Conservation (phyloP, 192 early-diverging fungal genomes). For the Coemansia sp. region DNA sequence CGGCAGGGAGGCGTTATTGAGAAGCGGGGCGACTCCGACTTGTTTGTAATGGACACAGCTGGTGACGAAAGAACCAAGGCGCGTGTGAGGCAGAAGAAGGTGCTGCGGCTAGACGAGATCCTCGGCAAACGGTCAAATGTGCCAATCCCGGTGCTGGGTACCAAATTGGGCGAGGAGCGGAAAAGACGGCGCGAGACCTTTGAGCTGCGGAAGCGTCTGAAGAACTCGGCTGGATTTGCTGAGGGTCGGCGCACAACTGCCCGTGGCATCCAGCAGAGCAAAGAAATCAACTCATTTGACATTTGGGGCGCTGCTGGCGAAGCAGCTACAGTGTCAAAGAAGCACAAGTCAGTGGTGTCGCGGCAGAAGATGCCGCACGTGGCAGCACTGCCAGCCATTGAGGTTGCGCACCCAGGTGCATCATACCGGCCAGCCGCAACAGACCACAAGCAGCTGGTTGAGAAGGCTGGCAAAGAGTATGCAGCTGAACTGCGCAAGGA, state of each 20-base stretch:
- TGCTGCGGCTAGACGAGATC: constrained; percentile 83
- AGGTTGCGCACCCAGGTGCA: constrained; percentile 76
- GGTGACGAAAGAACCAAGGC: constrained; percentile 23
- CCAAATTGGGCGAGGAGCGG: constrained; percentile 29
- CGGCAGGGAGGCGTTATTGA: constrained; percentile 40
- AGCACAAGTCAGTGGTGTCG: constrained; percentile 8
- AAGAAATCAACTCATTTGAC: constrained; percentile 16
- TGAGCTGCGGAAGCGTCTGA: constrained; percentile 18
- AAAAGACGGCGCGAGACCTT: constrained; percentile 25
- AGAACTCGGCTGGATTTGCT: constrained; percentile 30
- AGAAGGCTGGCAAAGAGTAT: constrained; percentile 62
- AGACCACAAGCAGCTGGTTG: constrained; percentile 73
- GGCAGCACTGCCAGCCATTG: constrained; percentile 62
- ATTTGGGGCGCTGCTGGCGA: constrained; percentile 28
- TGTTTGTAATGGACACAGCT: constrained; percentile 25
- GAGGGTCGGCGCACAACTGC: constrained; percentile 11
- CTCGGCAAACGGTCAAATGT: constrained; percentile 71
- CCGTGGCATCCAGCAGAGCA: constrained; percentile 12
- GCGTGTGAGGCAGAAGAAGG: constrained; percentile 25
- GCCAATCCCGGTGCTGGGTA: constrained; percentile 19
- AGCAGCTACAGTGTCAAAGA: constrained; percentile 1
- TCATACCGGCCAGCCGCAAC: constrained; percentile 86
- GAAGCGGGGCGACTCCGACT: constrained; percentile 23
- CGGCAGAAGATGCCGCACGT: constrained; percentile 28
- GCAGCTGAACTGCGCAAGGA: constrained; percentile 36